These are phyloP conservation scores for Paramecium octaurelia DNA, from an alignment of 73 alveolate species.

Conservation along the genomic window DNA sequence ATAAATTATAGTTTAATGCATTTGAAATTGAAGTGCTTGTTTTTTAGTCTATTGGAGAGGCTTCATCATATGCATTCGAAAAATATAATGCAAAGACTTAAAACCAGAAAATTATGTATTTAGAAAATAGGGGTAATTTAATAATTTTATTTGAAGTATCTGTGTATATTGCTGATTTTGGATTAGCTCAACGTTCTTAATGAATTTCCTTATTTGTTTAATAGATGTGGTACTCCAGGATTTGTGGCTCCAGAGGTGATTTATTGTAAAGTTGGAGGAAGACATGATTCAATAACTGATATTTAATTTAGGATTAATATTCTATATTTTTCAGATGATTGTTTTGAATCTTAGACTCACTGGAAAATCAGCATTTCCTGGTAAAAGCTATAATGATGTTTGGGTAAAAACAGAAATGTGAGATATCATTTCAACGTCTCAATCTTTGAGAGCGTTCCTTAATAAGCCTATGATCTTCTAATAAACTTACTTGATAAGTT, in stretches of 20 bases:
- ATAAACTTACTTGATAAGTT: constrained; percentile 72
- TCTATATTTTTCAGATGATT: constrained; percentile 36
- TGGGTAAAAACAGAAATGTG: constrained; percentile 71
- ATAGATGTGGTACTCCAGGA: constrained; percentile 63
- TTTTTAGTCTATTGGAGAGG: constrained; percentile 73
- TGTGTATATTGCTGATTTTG: constrained; percentile 64
- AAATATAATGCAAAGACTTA: constrained; percentile 94
- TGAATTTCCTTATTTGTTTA: constrained; percentile 11
- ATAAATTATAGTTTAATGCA: constrained; percentile 59
- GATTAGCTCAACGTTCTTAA: constrained; percentile 57
- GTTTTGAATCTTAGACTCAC: constrained; percentile 49
- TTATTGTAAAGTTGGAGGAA: constrained; percentile 36
- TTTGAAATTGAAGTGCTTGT: constrained; percentile 73
- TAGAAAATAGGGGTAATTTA: constrained; percentile 9
- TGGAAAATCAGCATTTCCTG: constrained; percentile 86
- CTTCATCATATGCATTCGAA: constrained; percentile 79
- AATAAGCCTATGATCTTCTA: constrained; percentile 59
- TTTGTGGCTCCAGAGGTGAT: constrained; percentile 65
- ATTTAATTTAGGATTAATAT: constrained; percentile 54
- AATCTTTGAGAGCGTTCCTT: not conserved
- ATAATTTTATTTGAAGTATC: not conserved
- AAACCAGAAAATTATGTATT: constrained; percentile 94
- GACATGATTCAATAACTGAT: constrained; percentile 61
- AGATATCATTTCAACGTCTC: constrained; percentile 50
- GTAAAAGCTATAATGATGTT: constrained; percentile 73